Percentiles rank a stretch among this genome's conserved stretches.
Conservation (phyloP, 2,329 filamentous ascomycete genomes). For the Capronia americana region DNA sequence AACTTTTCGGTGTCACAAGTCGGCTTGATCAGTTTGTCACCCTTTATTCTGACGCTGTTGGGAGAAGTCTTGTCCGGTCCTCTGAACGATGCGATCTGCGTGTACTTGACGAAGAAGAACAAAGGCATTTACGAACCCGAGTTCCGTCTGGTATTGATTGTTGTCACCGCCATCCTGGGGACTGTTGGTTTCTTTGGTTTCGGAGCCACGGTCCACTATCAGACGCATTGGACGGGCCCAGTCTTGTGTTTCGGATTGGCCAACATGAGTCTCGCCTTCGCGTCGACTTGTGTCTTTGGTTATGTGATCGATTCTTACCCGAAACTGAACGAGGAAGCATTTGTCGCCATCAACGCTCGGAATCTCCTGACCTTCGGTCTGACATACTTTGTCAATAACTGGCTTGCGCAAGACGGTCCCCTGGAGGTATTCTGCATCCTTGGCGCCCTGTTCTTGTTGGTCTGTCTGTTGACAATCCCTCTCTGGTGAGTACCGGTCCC, state of each 20-base stretch:
- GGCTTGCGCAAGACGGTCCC: slow-evolving; percentile 49
- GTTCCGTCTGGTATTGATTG: slow-evolving; percentile 80
- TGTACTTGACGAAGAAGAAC: slow-evolving; percentile 74
- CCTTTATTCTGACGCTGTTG: slow-evolving; percentile 84
- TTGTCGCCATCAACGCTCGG: slow-evolving; percentile 59
- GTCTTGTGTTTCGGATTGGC: slow-evolving; percentile 58
- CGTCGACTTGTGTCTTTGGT: slow-evolving; percentile 57
- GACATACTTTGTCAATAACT: slow-evolving; percentile 51
- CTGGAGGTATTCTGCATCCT: slow-evolving; percentile 48
- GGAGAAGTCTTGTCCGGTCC: slow-evolving; percentile 74
- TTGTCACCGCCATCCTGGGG: slow-evolving; percentile 68
- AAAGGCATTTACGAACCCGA: slow-evolving; percentile 87
- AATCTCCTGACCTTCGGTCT: slow-evolving; percentile 50
- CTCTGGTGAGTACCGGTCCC: slow-evolving; percentile 45
- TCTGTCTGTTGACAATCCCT: slow-evolving; percentile 56
- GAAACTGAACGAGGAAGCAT: slow-evolving; percentile 56
- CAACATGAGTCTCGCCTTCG: slow-evolving; percentile 57
- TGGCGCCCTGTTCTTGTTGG: slow-evolving; percentile 55
- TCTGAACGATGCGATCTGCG: slow-evolving; percentile 74
- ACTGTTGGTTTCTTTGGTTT: slow-evolving; percentile 58
- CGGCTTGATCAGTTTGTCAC: slow-evolving; percentile 82
- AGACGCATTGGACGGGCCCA: slow-evolving; percentile 55
- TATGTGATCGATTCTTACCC: slow-evolving; percentile 60
- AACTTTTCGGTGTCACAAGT: slow-evolving; percentile 74
- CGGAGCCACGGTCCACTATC: slow-evolving; percentile 47